These are phyloP conservation scores for Ceratocystis cubensis DNA, from an alignment of 2,329 filamentous ascomycete genomes.

Conservation along the genomic window DNA sequence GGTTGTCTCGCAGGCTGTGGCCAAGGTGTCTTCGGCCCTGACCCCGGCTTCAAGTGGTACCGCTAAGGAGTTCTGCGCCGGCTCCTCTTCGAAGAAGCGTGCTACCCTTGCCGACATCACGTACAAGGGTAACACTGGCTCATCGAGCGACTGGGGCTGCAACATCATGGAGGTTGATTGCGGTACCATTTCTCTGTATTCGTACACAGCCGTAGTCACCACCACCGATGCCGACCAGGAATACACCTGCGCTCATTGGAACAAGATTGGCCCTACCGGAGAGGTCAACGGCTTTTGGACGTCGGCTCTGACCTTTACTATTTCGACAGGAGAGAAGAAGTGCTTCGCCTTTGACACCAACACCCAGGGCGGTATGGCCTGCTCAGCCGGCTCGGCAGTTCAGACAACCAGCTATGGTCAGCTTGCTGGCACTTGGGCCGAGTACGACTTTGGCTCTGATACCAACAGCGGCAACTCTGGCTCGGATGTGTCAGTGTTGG, in stretches of 20 bases:
- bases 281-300: constrained; percentile 39
- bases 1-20: constrained; percentile 18
- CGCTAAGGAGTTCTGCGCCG: constrained; percentile 27
- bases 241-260: constrained; percentile 35
- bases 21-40: constrained; percentile 28
- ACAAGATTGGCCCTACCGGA: constrained; percentile 39
- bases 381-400: constrained; percentile 28
- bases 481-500: constrained; percentile 39
- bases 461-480: constrained; percentile 40
- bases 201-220: constrained; percentile 34
- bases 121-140: constrained; percentile 38
- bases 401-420: constrained; percentile 31
- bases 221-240: constrained; percentile 27
- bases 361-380: constrained; percentile 39
- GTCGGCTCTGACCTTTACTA: constrained; percentile 32
- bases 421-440: constrained; percentile 37
- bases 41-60: constrained; percentile 22
- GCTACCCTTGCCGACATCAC: constrained; percentile 36
- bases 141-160: constrained; percentile 35
- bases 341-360: constrained; percentile 35
- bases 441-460: constrained; percentile 37
- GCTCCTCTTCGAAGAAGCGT: constrained; percentile 32
- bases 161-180: constrained; percentile 38
- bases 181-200: constrained; percentile 31
- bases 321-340: constrained; percentile 30